phyloP scores from a whole-genome alignment of 768 basidiomycete genomes.

The Omphalotus guepiniiformis region DNA sequence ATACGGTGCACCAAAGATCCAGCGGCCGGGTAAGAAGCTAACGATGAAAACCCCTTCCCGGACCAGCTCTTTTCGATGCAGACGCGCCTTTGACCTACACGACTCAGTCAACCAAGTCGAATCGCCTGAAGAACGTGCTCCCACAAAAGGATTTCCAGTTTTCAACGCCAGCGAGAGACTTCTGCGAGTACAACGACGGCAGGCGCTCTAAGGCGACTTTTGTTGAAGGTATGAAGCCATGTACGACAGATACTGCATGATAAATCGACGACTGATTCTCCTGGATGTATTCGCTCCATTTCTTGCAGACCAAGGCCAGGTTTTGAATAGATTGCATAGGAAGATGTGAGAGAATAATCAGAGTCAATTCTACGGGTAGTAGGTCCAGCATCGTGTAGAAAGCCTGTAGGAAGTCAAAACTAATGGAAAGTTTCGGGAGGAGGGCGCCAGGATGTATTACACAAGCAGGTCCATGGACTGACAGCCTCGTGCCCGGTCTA shows the following conservation, averaged over 20 bases:
- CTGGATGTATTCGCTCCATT: constrained; percentile 44
- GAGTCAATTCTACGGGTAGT: constrained; percentile 56
- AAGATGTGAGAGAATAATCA: constrained; percentile 47
- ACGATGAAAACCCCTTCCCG: constrained; percentile 41
- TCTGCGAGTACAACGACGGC: constrained; percentile 24
- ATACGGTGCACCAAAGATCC: constrained; percentile 58
- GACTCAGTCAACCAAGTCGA: constrained; percentile 4
- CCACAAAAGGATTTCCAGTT: constrained; percentile 66
- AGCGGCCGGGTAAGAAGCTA: constrained; percentile 28
- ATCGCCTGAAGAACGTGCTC: constrained; percentile 9
- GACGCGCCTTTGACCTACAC: constrained; percentile 41
- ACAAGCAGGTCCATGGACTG: no score
- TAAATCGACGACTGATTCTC: constrained; percentile 51
- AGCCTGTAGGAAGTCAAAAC: no score
- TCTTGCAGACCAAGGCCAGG: constrained; percentile 34
- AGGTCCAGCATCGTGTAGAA: constrained; percentile 39
- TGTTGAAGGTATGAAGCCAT: constrained; percentile 37
- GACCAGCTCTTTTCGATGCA: constrained; percentile 50
- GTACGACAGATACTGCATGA: constrained; percentile 49
- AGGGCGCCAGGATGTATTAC: no score
- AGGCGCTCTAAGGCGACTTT: constrained; percentile 26
- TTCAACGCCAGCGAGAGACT: constrained; percentile 32
- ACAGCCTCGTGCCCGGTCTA: no score
- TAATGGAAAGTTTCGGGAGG: no score
- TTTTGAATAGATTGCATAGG: constrained; percentile 38